A percentile compares a stretch with the other conserved stretches of the same genome.
These are phyloP conservation scores for Coemansia sp. DNA, from an alignment of 192 early-diverging fungal species.

Conservation along the genomic window DNA sequence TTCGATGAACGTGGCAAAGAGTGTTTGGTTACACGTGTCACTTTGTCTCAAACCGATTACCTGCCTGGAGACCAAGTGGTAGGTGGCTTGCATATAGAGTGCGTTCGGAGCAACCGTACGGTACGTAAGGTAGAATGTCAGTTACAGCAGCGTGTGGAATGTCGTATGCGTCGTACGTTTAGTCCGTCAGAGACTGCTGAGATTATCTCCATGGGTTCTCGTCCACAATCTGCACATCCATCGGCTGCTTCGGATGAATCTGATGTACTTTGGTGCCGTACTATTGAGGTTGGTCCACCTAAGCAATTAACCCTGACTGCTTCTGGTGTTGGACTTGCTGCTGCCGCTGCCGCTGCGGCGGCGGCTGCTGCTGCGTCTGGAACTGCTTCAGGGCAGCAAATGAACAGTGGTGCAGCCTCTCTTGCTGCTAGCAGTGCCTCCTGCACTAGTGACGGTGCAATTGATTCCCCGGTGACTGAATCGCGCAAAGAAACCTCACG, in stretches of 20 bases:
- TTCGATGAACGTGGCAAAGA: slow-evolving; percentile 40
- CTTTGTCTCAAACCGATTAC: slow-evolving; percentile 44
- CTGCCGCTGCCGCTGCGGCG: slow-evolving; percentile 15
- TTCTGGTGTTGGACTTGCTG: slow-evolving; percentile 30
- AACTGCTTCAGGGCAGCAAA: neutral
- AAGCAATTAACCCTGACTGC: slow-evolving; percentile 31
- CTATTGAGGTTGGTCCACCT: slow-evolving; percentile 18
- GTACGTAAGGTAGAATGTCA: slow-evolving; percentile 43
- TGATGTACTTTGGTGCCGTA: slow-evolving; percentile 44
- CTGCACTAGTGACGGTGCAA: neutral
- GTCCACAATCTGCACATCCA: slow-evolving; percentile 35
- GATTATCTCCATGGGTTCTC: slow-evolving; percentile 15
- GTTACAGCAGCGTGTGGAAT: slow-evolving; percentile 46
- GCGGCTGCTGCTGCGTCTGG: neutral
- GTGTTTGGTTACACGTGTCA: slow-evolving; percentile 35
- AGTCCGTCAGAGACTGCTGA: slow-evolving; percentile 41
- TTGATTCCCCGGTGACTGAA: neutral
- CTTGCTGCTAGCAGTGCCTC: neutral
- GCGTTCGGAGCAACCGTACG: slow-evolving; percentile 26
- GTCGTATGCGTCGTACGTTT: slow-evolving; percentile 43
- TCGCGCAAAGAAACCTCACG: slow-evolving; percentile 17
- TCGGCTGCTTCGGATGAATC: slow-evolving; percentile 34
- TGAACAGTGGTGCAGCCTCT: too few species aligned
- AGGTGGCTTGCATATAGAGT: slow-evolving; percentile 46
- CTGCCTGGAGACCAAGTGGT: slow-evolving; percentile 44